Evolutionary conservation across 495 filamentous ascomycete species (phyloP).

Genomic region (Aspergillus saccharolyticus): DNA sequence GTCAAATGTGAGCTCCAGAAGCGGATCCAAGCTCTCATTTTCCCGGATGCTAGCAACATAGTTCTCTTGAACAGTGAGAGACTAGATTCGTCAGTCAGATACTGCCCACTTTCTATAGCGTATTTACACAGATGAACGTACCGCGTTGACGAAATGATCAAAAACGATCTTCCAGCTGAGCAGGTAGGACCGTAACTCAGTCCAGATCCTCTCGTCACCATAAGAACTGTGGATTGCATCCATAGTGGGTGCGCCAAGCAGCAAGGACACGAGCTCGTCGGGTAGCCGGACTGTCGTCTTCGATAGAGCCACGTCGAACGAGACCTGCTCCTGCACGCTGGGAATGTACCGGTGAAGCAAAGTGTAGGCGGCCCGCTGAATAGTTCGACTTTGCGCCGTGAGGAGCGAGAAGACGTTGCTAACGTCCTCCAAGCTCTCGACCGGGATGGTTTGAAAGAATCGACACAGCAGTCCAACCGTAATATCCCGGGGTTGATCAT

Average conservation of each 20-base stretch:
- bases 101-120: neutral
- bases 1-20: constrained; percentile 76
- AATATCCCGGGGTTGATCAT: constrained; percentile 60
- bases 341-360: constrained; percentile 76
- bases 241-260: constrained; percentile 47
- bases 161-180: constrained; percentile 88
- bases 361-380: constrained; percentile 77
- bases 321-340: constrained; percentile 71
- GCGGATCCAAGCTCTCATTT: constrained; percentile 58
- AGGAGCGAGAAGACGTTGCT: constrained; percentile 65
- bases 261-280: constrained; percentile 64
- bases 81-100: constrained; percentile 43
- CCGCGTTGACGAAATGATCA: constrained; percentile 73
- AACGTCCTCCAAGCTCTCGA: constrained; percentile 50
- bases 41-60: constrained; percentile 74
- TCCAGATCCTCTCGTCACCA: constrained; percentile 39
- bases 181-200: constrained; percentile 65
- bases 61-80: constrained; percentile 71
- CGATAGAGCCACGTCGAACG: constrained; percentile 72
- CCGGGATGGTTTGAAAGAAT: constrained; percentile 54
- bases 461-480: constrained; percentile 65
- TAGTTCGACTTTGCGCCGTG: constrained; percentile 63
- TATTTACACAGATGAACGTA: constrained; percentile 30
- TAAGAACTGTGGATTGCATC: constrained; percentile 44
- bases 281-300: constrained; percentile 63